These are phyloP conservation scores for Aspergillus vadensis DNA, from an alignment of 2,329 filamentous ascomycete species.

Conservation along the genomic window DNA sequence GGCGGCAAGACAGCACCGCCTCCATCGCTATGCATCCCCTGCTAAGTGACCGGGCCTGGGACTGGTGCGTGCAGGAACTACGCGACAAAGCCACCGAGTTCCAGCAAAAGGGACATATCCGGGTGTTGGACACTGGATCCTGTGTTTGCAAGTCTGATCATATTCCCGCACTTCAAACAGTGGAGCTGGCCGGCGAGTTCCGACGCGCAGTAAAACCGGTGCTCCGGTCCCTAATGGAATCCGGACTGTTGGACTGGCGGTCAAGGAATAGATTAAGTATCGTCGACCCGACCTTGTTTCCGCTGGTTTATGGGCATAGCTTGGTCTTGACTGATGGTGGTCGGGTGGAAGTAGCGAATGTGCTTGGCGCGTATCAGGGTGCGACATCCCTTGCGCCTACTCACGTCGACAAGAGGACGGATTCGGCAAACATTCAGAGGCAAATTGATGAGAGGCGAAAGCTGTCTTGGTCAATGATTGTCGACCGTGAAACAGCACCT, in stretches of 20 bases:
- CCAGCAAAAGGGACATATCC: neutral
- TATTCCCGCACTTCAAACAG: neutral
- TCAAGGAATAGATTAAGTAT: neutral
- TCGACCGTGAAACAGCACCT: neutral
- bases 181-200: neutral
- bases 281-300: neutral
- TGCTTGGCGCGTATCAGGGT: neutral
- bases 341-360: neutral
- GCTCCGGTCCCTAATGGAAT: no score
- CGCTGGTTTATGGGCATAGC: neutral
- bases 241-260: neutral
- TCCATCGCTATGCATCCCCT: neutral
- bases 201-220: neutral
- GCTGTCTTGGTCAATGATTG: neutral
- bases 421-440: neutral
- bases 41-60: neutral
- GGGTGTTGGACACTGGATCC: constrained; percentile 1
- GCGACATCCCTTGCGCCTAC: neutral
- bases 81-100: neutral
- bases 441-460: neutral
- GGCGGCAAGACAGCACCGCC: neutral
- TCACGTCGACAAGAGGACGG: neutral
- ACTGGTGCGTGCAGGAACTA: neutral
- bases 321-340: neutral
- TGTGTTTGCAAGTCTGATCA: neutral